Evolutionary conservation across 352 stramenopile species (phyloP).

Genomic region (Phytophthora multivora): DNA sequence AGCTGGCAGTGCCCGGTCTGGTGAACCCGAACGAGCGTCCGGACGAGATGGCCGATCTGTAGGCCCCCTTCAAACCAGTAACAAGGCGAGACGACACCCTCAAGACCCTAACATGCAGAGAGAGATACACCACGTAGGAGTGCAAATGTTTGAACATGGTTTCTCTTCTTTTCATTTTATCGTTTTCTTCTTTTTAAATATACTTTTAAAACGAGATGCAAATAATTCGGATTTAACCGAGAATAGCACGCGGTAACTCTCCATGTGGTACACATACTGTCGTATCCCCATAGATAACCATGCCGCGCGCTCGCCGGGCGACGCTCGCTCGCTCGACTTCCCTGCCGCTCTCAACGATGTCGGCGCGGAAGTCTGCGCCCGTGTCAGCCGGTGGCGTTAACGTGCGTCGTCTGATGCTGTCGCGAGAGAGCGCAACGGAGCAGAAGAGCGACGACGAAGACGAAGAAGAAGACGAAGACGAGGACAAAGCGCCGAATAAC

Average conservation of each 20-base stretch:
- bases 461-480: background rate
- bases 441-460: background rate
- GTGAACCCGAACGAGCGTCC: constrained; percentile 92
- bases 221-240: constrained; percentile 15
- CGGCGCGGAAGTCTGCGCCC: constrained; percentile 35
- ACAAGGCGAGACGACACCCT: background rate
- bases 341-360: constrained; percentile 3
- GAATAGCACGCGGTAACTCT: no score
- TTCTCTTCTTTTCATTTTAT: constrained; percentile 1
- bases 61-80: constrained; percentile 10
- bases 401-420: constrained; percentile 18
- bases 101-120: constrained; percentile 24
- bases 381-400: constrained; percentile 23
- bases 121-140: constrained; percentile 27
- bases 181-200: background rate
- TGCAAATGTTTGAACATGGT: constrained; percentile 18
- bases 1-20: constrained; percentile 90
- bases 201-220: no score
- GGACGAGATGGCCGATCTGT: constrained; percentile 90
- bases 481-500: constrained; percentile 10
- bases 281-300: background rate
- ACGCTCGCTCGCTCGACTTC: background rate
- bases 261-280: no score
- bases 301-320: constrained; percentile 9
- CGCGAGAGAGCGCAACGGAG: background rate